These are phyloP conservation scores for Erodium moschatum DNA, from an alignment of 441 rosid species.

Conservation along the genomic window DNA sequence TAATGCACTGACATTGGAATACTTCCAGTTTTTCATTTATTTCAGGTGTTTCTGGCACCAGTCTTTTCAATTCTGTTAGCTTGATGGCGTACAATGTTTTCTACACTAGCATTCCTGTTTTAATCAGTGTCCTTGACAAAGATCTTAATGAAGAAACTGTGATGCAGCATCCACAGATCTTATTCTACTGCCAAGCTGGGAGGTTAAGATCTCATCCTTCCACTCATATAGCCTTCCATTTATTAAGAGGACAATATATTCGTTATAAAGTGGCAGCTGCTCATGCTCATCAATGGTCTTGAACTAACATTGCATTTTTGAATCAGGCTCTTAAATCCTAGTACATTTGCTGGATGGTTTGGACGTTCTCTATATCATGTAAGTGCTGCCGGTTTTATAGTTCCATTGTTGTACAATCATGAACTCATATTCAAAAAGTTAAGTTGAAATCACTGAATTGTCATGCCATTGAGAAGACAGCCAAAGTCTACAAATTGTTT, in stretches of 20 bases:
- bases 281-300: not conserved
- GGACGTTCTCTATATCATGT: slow-evolving; percentile 96
- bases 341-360: slow-evolving; percentile 99
- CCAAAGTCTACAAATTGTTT: not conserved
- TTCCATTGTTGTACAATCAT: not conserved
- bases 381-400: slow-evolving; percentile 29
- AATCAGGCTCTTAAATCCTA: slow-evolving; percentile 90
- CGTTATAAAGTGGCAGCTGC: no score
- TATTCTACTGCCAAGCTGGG: slow-evolving; percentile 98
- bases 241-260: not conserved
- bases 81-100: slow-evolving; percentile 98
- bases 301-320: slow-evolving; percentile 18
- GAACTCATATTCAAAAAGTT: not conserved
- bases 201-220: slow-evolving; percentile 39
- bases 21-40: slow-evolving; percentile 81
- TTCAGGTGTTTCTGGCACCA: slow-evolving; percentile 99
- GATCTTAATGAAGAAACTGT: slow-evolving; percentile 87
- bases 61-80: slow-evolving; percentile 96
- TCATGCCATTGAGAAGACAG: not conserved
- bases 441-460: not conserved
- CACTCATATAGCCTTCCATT: slow-evolving; percentile 4
- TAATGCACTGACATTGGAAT: slow-evolving; percentile 37
- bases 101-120: slow-evolving; percentile 93
- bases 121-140: slow-evolving; percentile 88
- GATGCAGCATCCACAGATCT: slow-evolving; percentile 98